phyloP scores from a whole-genome alignment of 768 basidiomycete genomes.

The Psilocybe cyanescens region DNA sequence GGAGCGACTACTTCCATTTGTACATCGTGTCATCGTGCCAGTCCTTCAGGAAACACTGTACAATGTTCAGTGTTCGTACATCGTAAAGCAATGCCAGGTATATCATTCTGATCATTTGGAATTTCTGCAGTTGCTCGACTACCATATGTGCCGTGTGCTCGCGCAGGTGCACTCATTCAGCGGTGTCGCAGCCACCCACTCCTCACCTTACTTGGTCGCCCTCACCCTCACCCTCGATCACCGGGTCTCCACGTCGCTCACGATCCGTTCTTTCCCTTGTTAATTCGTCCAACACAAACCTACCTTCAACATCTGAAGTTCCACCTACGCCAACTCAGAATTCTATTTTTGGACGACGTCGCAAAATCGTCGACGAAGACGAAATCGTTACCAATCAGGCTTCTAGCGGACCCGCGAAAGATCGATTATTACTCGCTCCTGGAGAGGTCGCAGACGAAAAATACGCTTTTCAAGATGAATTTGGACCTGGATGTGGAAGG shows the following conservation, averaged over 20 bases:
- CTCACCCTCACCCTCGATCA: constrained; percentile 34
- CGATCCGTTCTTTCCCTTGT: constrained; percentile 27
- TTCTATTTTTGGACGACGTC: constrained; percentile 24
- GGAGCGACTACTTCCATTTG: constrained; percentile 18
- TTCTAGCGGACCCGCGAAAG: constrained; percentile 1
- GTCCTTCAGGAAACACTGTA: constrained; percentile 26
- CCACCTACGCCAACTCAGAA: constrained; percentile 4
- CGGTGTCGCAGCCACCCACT: constrained; percentile 39
- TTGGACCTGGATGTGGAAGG: constrained; percentile 42
- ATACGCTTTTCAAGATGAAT: constrained; percentile 24
- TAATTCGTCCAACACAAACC: constrained; percentile 32
- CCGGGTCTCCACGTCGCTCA: constrained; percentile 30
- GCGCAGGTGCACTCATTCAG: constrained; percentile 43
- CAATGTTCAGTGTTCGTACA: constrained; percentile 29
- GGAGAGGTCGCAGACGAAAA: constrained; percentile 11
- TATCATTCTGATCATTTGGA: background rate
- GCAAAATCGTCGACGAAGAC: constrained; percentile 31
- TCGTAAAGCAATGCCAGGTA: constrained; percentile 2
- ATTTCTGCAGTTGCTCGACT: constrained; percentile 36
- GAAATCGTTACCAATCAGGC: background rate
- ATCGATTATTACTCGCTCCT: constrained; percentile 1
- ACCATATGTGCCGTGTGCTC: constrained; percentile 49
- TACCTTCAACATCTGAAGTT: constrained; percentile 9
- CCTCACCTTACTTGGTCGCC: constrained; percentile 43
- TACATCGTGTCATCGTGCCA: constrained; percentile 31